A percentile compares a stretch with the other conserved stretches of the same genome.
Conservation (phyloP, 176 grass and related monocot species). For the Carex myosuroides region DNA sequence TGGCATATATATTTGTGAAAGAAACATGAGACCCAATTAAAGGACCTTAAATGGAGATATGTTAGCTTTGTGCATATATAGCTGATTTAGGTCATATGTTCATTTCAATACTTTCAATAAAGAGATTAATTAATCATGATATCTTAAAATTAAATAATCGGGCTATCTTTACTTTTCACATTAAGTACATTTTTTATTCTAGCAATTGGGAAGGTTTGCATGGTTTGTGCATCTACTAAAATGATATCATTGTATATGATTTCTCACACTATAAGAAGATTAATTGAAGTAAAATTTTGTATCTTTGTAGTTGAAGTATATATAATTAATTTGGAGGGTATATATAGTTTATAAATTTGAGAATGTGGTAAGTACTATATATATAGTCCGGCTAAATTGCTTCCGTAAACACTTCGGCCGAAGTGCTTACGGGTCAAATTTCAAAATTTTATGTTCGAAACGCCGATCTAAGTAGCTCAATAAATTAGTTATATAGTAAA, state of each 20-base stretch:
- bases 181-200: not conserved
- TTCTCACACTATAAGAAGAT: not conserved
- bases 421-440: too few relatives aligned
- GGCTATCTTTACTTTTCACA: not conserved
- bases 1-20: slow-evolving; percentile 27
- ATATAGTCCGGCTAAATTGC: too few relatives aligned
- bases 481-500: too few relatives aligned
- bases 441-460: too few relatives aligned
- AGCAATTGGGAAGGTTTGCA: not conserved
- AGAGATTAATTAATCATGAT: not conserved
- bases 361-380: not conserved
- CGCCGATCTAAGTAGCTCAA: too few relatives aligned
- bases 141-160: not conserved
- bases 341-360: not conserved
- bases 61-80: slow-evolving; percentile 22
- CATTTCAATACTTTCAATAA: slow-evolving; percentile 9
- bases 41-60: slow-evolving; percentile 20
- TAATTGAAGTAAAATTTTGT: not conserved
- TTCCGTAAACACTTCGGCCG: too few relatives aligned
- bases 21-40: slow-evolving; percentile 51
- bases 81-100: slow-evolving; percentile 19
- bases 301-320: not conserved
- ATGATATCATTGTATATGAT: too few relatives aligned
- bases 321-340: not conserved
- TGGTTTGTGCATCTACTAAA: not conserved